Evolutionary conservation across 495 filamentous ascomycete genomes (phyloP), one percentile per base, ranked within the genome.

Genomic region (Bryoglossum gracile): DNA sequence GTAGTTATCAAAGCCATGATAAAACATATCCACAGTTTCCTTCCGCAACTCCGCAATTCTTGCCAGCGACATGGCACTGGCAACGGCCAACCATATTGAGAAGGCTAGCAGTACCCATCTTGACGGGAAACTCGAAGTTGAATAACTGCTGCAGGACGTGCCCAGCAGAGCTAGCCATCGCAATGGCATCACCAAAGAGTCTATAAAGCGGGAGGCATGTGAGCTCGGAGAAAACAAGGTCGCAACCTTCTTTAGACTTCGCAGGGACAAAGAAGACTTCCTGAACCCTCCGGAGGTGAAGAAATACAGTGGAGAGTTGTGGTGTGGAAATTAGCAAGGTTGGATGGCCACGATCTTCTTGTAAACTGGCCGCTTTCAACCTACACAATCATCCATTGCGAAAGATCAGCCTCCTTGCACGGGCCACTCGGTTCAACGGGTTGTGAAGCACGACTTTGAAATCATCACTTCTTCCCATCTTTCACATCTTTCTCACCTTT

Each of bases 1-100:
- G 69, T 98, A 98, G 62, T 89, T 95, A 60, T 94, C 83, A 70
- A 83, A 98, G 46, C 92, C 92, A 68, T 98, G 94, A 59, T 92
- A 96, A 71, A 98, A 97, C 76, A 96, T 89, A 50, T 83, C 78
- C 46, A 89, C 81, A 33, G 91, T 89, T 64, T 95, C 88, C 60
- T 78, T 79, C 25, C 74, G 68, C 44, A 82, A 62, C 34, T 70
- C 64, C 41, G 65, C 62, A 38, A 79, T 65, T 51, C 68, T 72
- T 45, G 56, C 61, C n/a, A 67, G 63, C 21, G 66, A 70, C 77
- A 81, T 81, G 48, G 72, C 70, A 40, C 51, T 55, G 34, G 63
- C 67, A 41, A 58, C 44, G 17, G 57, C 59, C 61, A 54, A 42
- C 57, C 57, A 60, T 51, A 60, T 35, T 5, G 32, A 43, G n/a